phyloP scores from a whole-genome alignment of 2,329 filamentous ascomycete species.

The Ascochyta fabae region DNA sequence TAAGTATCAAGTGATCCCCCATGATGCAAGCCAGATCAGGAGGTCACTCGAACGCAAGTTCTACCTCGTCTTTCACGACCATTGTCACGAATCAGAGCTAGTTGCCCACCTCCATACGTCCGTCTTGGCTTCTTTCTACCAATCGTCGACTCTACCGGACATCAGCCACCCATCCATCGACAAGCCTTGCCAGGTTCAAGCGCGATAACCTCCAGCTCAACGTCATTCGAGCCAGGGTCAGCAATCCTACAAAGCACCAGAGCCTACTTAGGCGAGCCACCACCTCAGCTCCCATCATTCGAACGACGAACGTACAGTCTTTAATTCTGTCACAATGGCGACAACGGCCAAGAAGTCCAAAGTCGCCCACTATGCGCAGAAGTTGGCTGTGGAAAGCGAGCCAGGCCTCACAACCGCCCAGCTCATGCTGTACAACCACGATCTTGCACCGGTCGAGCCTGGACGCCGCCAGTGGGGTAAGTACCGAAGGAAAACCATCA shows the following conservation, averaged over 20 bases:
- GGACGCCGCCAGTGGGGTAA: slow-evolving; percentile 79
- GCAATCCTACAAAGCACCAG: slow-evolving; percentile 28
- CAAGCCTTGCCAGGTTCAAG: slow-evolving; percentile 21
- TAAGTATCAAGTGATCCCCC: slow-evolving; percentile 16
- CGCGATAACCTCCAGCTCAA: slow-evolving; percentile 25
- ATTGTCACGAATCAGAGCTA: slow-evolving; percentile 4
- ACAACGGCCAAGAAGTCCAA: slow-evolving; percentile 51
- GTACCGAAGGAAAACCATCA: not conserved
- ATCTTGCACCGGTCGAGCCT: slow-evolving; percentile 78
- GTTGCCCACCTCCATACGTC: slow-evolving; percentile 8
- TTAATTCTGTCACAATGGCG: slow-evolving; percentile 47
- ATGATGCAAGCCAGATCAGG: slow-evolving; percentile 6
- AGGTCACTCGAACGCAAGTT: slow-evolving; percentile 14
- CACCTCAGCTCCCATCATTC: slow-evolving; percentile 25
- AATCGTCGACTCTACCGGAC: slow-evolving; percentile 23
- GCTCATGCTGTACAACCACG: slow-evolving; percentile 85
- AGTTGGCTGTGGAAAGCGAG: slow-evolving; percentile 75
- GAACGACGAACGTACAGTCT: slow-evolving; percentile 15
- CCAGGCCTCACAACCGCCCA: slow-evolving; percentile 78
- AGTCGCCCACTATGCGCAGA: slow-evolving; percentile 55
- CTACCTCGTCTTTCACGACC: slow-evolving; percentile 6
- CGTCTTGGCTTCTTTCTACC: slow-evolving; percentile 4
- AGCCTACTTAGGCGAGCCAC: slow-evolving; percentile 31
- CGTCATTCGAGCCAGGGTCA: slow-evolving; percentile 40
- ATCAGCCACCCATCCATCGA: slow-evolving; percentile 32